Evolutionary conservation across 768 basidiomycete species (phyloP).

Genomic region (Holtermannia corniformis): DNA sequence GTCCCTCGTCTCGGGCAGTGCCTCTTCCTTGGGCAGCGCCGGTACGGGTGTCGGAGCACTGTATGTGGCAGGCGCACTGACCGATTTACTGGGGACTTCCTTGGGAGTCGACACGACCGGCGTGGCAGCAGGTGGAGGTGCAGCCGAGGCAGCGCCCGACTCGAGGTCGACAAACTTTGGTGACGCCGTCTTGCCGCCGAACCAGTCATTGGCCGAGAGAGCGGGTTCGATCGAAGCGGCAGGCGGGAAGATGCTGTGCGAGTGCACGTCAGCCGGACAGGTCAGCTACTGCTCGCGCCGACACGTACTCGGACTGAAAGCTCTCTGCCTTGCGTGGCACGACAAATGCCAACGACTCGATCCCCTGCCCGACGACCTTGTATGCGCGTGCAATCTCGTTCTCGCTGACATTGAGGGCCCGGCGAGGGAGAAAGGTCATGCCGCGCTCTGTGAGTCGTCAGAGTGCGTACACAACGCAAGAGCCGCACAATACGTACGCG

Average conservation of each 20-base stretch:
- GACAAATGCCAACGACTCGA: slow-evolving; percentile 91
- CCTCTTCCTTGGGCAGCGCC: neutral
- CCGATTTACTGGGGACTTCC: slow-evolving; percentile 3
- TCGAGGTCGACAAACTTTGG: slow-evolving; percentile 73
- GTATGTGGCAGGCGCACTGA: slow-evolving; percentile 6
- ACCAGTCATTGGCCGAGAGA: slow-evolving; percentile 73
- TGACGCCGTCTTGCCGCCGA: slow-evolving; percentile 66
- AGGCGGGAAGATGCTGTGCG: slow-evolving; percentile 67
- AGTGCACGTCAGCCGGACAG: neutral
- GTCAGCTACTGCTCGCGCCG: too few species aligned
- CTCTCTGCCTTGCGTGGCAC: slow-evolving; percentile 88
- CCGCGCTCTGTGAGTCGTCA: slow-evolving; percentile 54
- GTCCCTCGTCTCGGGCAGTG: neutral
- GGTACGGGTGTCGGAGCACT: slow-evolving; percentile 1
- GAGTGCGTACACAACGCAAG: neutral
- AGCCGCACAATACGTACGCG: slow-evolving; percentile 44
- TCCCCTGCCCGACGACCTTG: slow-evolving; percentile 62
- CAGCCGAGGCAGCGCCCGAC: slow-evolving; percentile 46
- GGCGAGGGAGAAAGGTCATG: slow-evolving; percentile 90
- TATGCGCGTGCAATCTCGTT: slow-evolving; percentile 94
- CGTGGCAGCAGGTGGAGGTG: slow-evolving; percentile 22
- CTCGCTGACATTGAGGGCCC: slow-evolving; percentile 74
- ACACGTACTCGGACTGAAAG: slow-evolving; percentile 72
- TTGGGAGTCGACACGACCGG: neutral
- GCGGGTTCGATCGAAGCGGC: slow-evolving; percentile 74